These are phyloP conservation scores for Penicillium sp. DNA, from an alignment of 2,329 filamentous ascomycete genomes.

Conservation along the genomic window DNA sequence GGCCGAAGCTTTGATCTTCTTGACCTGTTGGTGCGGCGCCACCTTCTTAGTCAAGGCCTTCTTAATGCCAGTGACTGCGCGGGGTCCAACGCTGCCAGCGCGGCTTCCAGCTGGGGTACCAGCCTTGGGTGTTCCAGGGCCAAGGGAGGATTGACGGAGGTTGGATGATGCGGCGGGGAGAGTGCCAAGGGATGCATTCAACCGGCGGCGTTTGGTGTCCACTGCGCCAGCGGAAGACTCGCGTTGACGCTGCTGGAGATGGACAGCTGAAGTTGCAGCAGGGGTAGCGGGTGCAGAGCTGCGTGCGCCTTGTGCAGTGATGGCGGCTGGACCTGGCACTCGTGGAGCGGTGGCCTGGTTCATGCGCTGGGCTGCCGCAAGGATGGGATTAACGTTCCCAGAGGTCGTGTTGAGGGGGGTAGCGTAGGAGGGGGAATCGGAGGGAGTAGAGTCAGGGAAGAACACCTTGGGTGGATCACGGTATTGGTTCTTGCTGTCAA, in stretches of 20 bases:
- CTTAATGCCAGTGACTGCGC: conserved; percentile 45
- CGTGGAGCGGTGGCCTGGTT: conserved; percentile 42
- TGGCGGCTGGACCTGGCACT: conserved; percentile 42
- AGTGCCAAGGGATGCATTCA: conserved; percentile 57
- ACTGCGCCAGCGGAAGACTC: conserved; percentile 59
- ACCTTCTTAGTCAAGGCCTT: conserved; percentile 57
- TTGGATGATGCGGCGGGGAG: conserved; percentile 59
- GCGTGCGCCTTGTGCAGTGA: conserved; percentile 44
- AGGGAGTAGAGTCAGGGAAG: conserved; percentile 51
- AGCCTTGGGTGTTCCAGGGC: conserved; percentile 66
- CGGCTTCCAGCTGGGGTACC: conserved; percentile 57
- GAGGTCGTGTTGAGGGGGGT: conserved; percentile 59
- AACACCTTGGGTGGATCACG: conserved; percentile 53
- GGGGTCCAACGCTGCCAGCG: conserved; percentile 63
- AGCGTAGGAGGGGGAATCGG: conserved; percentile 47
- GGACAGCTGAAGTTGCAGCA: conserved; percentile 39
- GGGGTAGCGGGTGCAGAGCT: conserved; percentile 52
- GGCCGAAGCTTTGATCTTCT: conserved; percentile 42
- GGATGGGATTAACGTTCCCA: conserved; percentile 57
- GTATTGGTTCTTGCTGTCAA: conserved; percentile 53
- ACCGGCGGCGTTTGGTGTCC: conserved; percentile 63
- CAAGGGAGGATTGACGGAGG: conserved; percentile 64
- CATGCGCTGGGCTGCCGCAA: conserved; percentile 56
- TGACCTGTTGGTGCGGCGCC: conserved; percentile 57
- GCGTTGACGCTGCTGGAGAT: conserved; percentile 54